These are phyloP conservation scores for Atkinsonella hypoxylon DNA, from an alignment of 2,329 filamentous ascomycete genomes.

Conservation along the genomic window DNA sequence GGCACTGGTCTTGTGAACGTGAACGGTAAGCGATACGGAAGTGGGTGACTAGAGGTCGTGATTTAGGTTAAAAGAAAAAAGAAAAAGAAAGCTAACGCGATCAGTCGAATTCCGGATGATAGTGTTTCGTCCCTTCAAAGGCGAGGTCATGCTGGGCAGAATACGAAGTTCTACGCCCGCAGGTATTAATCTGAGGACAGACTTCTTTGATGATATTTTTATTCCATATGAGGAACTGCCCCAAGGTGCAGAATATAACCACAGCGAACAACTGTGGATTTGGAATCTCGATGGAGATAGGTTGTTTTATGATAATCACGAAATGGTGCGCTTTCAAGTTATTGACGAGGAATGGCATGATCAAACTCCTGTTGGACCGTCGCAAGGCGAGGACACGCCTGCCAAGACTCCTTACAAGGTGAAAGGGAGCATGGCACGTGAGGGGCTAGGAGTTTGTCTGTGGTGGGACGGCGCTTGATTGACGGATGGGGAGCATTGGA, in stretches of 20 bases:
- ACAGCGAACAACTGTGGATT: slow-evolving; percentile 68
- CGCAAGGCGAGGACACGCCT: slow-evolving; percentile 46
- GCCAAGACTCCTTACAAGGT: slow-evolving; percentile 62
- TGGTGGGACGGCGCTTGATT: slow-evolving; percentile 43
- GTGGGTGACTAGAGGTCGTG: neutral
- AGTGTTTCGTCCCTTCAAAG: slow-evolving; percentile 92
- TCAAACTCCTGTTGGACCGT: slow-evolving; percentile 60
- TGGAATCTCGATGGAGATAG: slow-evolving; percentile 66
- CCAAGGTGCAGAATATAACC: slow-evolving; percentile 62
- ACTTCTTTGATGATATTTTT: slow-evolving; percentile 91
- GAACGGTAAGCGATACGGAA: slow-evolving; percentile 50
- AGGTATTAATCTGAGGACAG: slow-evolving; percentile 68
- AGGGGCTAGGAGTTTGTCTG: slow-evolving; percentile 49
- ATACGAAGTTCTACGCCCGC: slow-evolving; percentile 64
- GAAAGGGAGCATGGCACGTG: slow-evolving; percentile 50
- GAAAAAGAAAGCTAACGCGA: neutral
- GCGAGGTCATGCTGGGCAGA: slow-evolving; percentile 76
- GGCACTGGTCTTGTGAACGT: slow-evolving; percentile 88
- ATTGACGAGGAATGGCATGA: slow-evolving; percentile 87
- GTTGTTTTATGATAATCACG: slow-evolving; percentile 81
- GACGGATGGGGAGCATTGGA: slow-evolving; percentile 5
- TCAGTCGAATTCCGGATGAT: slow-evolving; percentile 84
- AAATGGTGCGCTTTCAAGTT: slow-evolving; percentile 77
- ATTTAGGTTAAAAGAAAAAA: no score
- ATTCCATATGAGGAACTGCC: slow-evolving; percentile 65